Evolutionary conservation across 805 yeast genomes (phyloP).

Genomic region (Candida morakotiae): DNA sequence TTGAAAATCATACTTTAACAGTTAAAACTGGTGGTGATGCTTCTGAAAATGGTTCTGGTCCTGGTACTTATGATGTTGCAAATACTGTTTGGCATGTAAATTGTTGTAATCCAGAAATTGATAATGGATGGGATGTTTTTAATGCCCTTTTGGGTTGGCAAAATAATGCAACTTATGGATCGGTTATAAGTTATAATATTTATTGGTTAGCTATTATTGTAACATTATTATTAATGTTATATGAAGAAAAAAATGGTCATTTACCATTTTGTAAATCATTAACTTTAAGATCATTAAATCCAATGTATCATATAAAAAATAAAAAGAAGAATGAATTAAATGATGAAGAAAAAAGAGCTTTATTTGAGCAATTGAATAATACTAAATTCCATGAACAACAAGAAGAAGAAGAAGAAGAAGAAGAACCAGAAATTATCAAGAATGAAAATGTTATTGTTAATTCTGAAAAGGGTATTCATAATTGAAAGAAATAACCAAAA

Average conservation of each 20-base stretch:
- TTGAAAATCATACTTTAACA: conserved; percentile 66
- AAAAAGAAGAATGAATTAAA: conserved; percentile 50
- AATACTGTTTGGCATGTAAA: conserved; percentile 92
- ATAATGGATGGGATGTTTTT: conserved; percentile 96
- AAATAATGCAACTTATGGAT: conserved; percentile 91
- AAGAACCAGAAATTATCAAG: conserved; percentile 6
- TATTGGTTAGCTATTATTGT: conserved; percentile 64
- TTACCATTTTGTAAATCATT: conserved; percentile 60
- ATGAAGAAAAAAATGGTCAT: conserved; percentile 81
- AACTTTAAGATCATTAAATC: conserved; percentile 50
- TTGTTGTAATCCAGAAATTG: conserved; percentile 92
- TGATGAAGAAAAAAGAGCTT: conserved; percentile 28
- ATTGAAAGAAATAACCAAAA: too few species aligned
- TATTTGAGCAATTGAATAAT: conserved; percentile 28
- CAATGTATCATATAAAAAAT: conserved; percentile 67
- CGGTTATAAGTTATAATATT: conserved; percentile 80
- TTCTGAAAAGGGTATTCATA: conserved; percentile 3
- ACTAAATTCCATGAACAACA: conserved; percentile 14
- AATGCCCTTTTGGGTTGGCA: conserved; percentile 96
- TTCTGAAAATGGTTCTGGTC: conserved; percentile 87
- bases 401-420: conserved; percentile 14
- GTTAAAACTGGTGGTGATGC: conserved; percentile 88
- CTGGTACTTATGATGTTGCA: conserved; percentile 85
- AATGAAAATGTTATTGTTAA: conserved; percentile 4
- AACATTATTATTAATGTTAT: conserved; percentile 62